A percentile compares a stretch with the other conserved stretches of the same genome.
Evolutionary conservation across 371 early-diverging fungal species (phyloP).

Genomic region (Gilbertella persicaria): DNA sequence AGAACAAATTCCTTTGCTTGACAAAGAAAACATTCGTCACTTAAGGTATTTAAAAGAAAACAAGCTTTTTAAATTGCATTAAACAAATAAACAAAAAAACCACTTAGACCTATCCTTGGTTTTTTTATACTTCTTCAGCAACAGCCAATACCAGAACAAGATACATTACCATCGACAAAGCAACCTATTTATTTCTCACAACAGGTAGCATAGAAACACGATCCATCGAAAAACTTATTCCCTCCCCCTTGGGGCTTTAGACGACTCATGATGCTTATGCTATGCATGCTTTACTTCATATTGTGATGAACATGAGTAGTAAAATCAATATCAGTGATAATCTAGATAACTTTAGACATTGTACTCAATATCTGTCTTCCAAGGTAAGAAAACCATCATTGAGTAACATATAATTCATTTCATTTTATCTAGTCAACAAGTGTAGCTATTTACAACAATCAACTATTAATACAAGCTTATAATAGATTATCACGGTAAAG

Average conservation of each 20-base stretch:
- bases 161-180: constrained; percentile 1
- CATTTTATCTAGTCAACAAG: constrained; percentile 21
- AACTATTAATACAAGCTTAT: constrained; percentile 16
- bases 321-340: constrained; percentile 31
- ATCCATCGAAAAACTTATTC: no score
- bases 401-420: not conserved
- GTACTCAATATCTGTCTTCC: constrained; percentile 32
- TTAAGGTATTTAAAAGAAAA: constrained; percentile 13
- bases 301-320: constrained; percentile 56
- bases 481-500: constrained; percentile 16
- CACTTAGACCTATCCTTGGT: constrained; percentile 25
- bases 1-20: constrained; percentile 10
- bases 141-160: not conserved
- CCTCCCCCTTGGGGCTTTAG: constrained; percentile 1
- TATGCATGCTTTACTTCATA: constrained; percentile 85
- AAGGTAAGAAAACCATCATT: constrained; percentile 18
- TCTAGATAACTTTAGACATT: constrained; percentile 37
- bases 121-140: constrained; percentile 16
- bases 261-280: constrained; percentile 29
- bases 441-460: constrained; percentile 9
- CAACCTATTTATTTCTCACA: constrained; percentile 20
- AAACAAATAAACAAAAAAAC: constrained; percentile 2
- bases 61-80: constrained; percentile 1
- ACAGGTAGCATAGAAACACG: constrained; percentile 12
- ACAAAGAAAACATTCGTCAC: constrained; percentile 8